These are phyloP conservation scores for Calonectria ilicicola DNA, from an alignment of 2,329 filamentous ascomycete species.

Conservation along the genomic window DNA sequence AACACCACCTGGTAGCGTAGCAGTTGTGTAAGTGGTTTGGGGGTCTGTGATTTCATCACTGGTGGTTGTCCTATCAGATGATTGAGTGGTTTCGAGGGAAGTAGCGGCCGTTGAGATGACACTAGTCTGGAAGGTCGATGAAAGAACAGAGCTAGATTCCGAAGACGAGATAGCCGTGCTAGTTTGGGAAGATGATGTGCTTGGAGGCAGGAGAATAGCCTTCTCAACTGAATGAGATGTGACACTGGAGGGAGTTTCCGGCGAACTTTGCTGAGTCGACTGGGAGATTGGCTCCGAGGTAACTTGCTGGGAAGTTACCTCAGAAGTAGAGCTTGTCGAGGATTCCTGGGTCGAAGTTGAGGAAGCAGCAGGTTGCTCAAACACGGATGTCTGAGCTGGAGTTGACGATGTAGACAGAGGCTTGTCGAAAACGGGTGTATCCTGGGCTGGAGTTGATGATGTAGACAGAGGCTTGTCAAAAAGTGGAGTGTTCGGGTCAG, in stretches of 20 bases:
- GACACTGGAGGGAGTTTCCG: not conserved
- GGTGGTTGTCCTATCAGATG: conserved; percentile 22
- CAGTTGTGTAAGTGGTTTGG: conserved; percentile 31
- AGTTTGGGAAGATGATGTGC: not conserved
- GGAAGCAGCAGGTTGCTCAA: not conserved
- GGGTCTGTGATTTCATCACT: conserved; percentile 27
- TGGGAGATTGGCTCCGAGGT: not conserved
- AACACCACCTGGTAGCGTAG: conserved; percentile 33
- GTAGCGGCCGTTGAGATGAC: conserved; percentile 32
- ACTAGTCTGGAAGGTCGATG: conserved; percentile 36
- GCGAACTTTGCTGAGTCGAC: conserved; percentile 15
- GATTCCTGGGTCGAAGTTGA: not conserved
- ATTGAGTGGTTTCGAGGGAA: conserved; percentile 28
- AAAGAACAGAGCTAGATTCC: conserved; percentile 7
- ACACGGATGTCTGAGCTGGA: not conserved
- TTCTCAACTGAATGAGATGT: conserved; percentile 22
- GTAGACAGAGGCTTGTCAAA: not conserved
- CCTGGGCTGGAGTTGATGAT: not conserved
- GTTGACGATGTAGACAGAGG: not conserved
- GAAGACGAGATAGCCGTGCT: not conserved
- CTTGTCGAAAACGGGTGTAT: not conserved
- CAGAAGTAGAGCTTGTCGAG: not conserved
- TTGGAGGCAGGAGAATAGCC: conserved; percentile 16
- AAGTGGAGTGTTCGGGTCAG: not conserved
- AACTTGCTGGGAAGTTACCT: not conserved